Conservation (phyloP, 345 rosid genomes). For the Nephelium lappaceum region DNA sequence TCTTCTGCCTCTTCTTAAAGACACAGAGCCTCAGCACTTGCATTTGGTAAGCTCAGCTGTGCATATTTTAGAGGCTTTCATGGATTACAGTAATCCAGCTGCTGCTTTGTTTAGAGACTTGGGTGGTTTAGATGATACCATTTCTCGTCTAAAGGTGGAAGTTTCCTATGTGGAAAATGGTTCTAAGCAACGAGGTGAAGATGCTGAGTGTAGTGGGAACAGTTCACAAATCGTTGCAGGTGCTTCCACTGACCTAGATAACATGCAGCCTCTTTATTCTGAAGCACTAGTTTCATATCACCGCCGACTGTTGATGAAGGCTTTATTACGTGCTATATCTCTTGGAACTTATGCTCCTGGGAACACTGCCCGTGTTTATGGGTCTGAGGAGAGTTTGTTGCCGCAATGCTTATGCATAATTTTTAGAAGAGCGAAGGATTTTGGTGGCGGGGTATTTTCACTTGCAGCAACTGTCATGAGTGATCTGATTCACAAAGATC, state of each 20-base stretch:
- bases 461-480: slow-evolving; percentile 97
- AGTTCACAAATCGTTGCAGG: slow-evolving; percentile 41
- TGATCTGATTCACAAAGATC: slow-evolving; percentile 97
- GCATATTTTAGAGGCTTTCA: slow-evolving; percentile 87
- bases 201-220: slow-evolving; percentile 44
- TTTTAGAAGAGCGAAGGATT: slow-evolving; percentile 84
- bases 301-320: slow-evolving; percentile 76
- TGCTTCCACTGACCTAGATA: slow-evolving; percentile 56
- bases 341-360: slow-evolving; percentile 97
- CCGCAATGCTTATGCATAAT: slow-evolving; percentile 85
- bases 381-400: slow-evolving; percentile 85
- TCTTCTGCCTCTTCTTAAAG: slow-evolving; percentile 90
- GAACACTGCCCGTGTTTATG: slow-evolving; percentile 70
- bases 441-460: slow-evolving; percentile 95
- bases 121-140: slow-evolving; percentile 96
- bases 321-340: slow-evolving; percentile 84
- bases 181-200: slow-evolving; percentile 55
- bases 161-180: slow-evolving; percentile 65
- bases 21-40: slow-evolving; percentile 88
- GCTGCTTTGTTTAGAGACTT: slow-evolving; percentile 91
- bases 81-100: slow-evolving; percentile 96
- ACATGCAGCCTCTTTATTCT: slow-evolving; percentile 66
- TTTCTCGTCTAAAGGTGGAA: slow-evolving; percentile 79
- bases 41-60: slow-evolving; percentile 90
- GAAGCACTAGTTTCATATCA: slow-evolving; percentile 84